phyloP scores from a whole-genome alignment of 164 flowering plant genomes.

The Amborella trichopoda region DNA sequence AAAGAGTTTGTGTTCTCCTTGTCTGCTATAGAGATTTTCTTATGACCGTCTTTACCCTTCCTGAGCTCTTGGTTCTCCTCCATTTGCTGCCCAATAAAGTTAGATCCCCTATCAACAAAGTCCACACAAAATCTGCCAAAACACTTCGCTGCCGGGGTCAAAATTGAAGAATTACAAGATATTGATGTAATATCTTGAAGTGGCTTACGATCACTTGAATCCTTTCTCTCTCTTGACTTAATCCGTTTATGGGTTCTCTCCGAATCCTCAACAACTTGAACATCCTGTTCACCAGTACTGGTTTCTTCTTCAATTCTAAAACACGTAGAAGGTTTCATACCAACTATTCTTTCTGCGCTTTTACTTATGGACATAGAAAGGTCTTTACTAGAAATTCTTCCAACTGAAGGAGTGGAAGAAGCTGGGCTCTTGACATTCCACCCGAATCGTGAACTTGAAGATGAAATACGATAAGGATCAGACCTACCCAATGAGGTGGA shows the following conservation, averaged over 20 bases:
- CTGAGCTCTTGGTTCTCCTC: conserved; percentile 15
- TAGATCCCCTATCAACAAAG: conserved; percentile 23
- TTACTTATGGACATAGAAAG: conserved; percentile 21
- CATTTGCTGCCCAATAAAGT: conserved; percentile 16
- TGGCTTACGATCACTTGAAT: conserved; percentile 25
- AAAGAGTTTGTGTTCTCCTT: conserved; percentile 36
- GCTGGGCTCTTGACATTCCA: conserved; percentile 18
- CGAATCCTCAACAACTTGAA: conserved; percentile 19
- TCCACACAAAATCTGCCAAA: conserved; percentile 30
- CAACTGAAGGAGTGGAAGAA: conserved; percentile 39
- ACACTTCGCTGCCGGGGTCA: conserved; percentile 21
- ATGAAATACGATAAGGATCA: conserved; percentile 25
- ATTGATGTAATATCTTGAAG: conserved; percentile 29
- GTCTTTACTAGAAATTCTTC: conserved; percentile 38
- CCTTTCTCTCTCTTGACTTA: conserved; percentile 8
- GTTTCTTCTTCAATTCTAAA: conserved; percentile 64
- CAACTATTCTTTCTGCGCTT: conserved; percentile 36
- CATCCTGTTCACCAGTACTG: conserved; percentile 43
- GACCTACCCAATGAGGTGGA: conserved; percentile 15
- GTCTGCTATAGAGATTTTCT: conserved; percentile 13
- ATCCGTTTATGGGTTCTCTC: conserved; percentile 13
- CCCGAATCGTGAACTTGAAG: conserved; percentile 18
- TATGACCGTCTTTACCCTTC: conserved; percentile 13
- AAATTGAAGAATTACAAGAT: conserved; percentile 13
- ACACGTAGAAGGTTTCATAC: conserved; percentile 48